A percentile compares a stretch with the other conserved stretches of the same genome.
Conservation (phyloP, 495 filamentous ascomycete genomes). For the Neurospora cerealis region DNA sequence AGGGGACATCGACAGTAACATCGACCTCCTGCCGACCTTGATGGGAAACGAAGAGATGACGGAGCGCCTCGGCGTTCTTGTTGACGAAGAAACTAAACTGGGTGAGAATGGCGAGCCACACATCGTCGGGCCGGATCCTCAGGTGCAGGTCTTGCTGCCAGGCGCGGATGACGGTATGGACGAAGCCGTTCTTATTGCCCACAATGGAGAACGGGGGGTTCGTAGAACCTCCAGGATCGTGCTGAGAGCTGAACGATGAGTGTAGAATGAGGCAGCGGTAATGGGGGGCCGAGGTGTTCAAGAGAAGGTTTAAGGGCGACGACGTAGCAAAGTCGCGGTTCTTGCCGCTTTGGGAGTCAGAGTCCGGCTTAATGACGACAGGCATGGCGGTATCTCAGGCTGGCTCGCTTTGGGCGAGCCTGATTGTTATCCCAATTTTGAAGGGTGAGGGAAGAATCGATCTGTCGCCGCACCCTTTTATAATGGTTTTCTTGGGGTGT, state of each 20-base stretch:
- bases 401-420: neutral
- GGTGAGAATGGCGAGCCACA: slow-evolving; percentile 49
- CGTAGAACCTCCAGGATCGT: neutral
- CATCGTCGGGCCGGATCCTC: slow-evolving; percentile 48
- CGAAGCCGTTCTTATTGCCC: slow-evolving; percentile 37
- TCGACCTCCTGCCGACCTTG: neutral
- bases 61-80: slow-evolving; percentile 35
- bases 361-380: neutral
- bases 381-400: neutral
- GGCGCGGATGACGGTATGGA: slow-evolving; percentile 38
- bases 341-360: neutral
- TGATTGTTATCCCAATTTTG: neutral
- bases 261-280: neutral
- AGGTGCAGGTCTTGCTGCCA: slow-evolving; percentile 47
- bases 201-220: neutral
- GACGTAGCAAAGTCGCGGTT: neutral
- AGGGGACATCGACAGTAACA: neutral
- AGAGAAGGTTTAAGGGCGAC: neutral
- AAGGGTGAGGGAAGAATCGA: neutral
- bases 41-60: slow-evolving; percentile 33
- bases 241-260: neutral
- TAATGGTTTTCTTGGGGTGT: neutral
- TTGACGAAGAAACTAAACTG: slow-evolving; percentile 46
- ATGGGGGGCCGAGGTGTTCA: neutral
- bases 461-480: neutral